Evolutionary conservation across 306 rosid species (phyloP).

Genomic region (Cucumis sativus): Cucumber_9930_V3 NC_026659.2:29158001-29158500

Average conservation of each 20-base stretch:
- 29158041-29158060: not conserved
- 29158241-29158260: not conserved
- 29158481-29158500: not conserved
- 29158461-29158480: not conserved
- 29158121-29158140: not conserved
- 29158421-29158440: too few relatives aligned
- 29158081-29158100: not conserved
- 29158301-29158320: not conserved
- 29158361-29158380: too few relatives aligned
- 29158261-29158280: not conserved
- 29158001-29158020: not conserved
- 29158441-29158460: too few relatives aligned
- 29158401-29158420: too few relatives aligned
- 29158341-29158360: too few relatives aligned
- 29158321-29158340: not conserved
- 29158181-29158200: not conserved
- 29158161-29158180: not conserved
- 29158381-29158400: too few relatives aligned
- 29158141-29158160: not conserved
- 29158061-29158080: not conserved
- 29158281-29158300: not conserved
- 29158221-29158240: not conserved
- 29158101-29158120: not conserved
- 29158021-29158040: not conserved
- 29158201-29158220: not conserved